These are phyloP conservation scores for Carex scoparia DNA, from an alignment of 176 grass and related monocot genomes.

Conservation along the genomic window DNA sequence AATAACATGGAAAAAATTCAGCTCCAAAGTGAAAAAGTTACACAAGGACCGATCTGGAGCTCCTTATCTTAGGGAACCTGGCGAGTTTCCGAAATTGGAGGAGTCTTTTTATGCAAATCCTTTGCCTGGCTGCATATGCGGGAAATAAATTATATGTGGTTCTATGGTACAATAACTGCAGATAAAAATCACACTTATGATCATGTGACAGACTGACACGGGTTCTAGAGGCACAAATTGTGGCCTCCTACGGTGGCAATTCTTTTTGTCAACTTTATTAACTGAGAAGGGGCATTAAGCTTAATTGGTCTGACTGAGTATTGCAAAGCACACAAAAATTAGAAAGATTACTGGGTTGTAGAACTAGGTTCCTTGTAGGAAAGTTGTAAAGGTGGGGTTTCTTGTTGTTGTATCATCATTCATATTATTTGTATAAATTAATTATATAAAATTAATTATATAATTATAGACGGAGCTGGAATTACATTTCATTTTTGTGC, in stretches of 20 bases:
- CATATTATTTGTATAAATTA: slow-evolving; percentile 10
- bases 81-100: slow-evolving; percentile 88
- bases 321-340: background rate
- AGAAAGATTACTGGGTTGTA: background rate
- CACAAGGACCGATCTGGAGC: slow-evolving; percentile 59
- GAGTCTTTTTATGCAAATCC: slow-evolving; percentile 96
- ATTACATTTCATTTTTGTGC: background rate
- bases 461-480: background rate
- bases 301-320: background rate
- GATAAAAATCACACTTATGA: background rate
- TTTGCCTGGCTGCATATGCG: slow-evolving; percentile 86
- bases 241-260: background rate
- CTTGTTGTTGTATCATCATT: slow-evolving; percentile 11
- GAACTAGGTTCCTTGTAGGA: slow-evolving; percentile 2
- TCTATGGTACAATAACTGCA: background rate
- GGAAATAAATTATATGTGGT: slow-evolving; percentile 39
- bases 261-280: background rate
- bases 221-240: background rate
- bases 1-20: slow-evolving; percentile 73
- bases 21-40: slow-evolving; percentile 68
- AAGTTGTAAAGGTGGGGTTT: background rate
- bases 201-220: background rate
- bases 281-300: background rate
- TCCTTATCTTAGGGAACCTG: slow-evolving; percentile 73
- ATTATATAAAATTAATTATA: background rate